A percentile compares a stretch with the other conserved stretches of the same genome.
These are phyloP conservation scores for Ascosphaera acerosa DNA, from an alignment of 2,329 filamentous ascomycete species.

Conservation along the genomic window DNA sequence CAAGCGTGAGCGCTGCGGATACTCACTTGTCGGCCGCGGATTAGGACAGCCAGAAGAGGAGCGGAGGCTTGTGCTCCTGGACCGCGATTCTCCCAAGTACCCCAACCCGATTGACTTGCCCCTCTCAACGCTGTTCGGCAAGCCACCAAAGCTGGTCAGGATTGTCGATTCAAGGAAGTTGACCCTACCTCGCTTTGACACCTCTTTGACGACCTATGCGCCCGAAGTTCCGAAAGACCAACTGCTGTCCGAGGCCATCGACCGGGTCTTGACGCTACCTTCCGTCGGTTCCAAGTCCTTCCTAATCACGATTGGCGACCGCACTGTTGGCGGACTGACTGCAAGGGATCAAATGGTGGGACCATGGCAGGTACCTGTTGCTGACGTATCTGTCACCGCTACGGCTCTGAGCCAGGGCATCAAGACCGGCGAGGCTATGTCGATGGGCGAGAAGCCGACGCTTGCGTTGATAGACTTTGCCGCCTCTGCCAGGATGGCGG, in stretches of 20 bases:
- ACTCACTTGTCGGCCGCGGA: slow-evolving; percentile 70
- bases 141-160: slow-evolving; percentile 56
- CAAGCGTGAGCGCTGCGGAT: slow-evolving; percentile 70
- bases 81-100: slow-evolving; percentile 49
- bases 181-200: slow-evolving; percentile 46
- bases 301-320: slow-evolving; percentile 86
- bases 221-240: slow-evolving; percentile 27
- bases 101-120: slow-evolving; percentile 69
- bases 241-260: slow-evolving; percentile 41
- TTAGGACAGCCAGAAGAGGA: slow-evolving; percentile 37
- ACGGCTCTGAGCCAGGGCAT: slow-evolving; percentile 50
- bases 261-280: slow-evolving; percentile 60
- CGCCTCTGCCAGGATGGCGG: slow-evolving; percentile 87
- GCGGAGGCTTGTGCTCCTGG: slow-evolving; percentile 52
- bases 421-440: slow-evolving; percentile 81
- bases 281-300: slow-evolving; percentile 94
- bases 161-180: slow-evolving; percentile 45
- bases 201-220: slow-evolving; percentile 40
- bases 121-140: slow-evolving; percentile 71
- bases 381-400: slow-evolving; percentile 79
- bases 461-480: slow-evolving; percentile 72
- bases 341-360: slow-evolving; percentile 88
- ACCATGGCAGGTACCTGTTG: slow-evolving; percentile 82
- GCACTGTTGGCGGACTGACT: slow-evolving; percentile 72
- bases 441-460: slow-evolving; percentile 80